Conservation (phyloP, 805 yeast species). For the Clavispora asparagi region DNA sequence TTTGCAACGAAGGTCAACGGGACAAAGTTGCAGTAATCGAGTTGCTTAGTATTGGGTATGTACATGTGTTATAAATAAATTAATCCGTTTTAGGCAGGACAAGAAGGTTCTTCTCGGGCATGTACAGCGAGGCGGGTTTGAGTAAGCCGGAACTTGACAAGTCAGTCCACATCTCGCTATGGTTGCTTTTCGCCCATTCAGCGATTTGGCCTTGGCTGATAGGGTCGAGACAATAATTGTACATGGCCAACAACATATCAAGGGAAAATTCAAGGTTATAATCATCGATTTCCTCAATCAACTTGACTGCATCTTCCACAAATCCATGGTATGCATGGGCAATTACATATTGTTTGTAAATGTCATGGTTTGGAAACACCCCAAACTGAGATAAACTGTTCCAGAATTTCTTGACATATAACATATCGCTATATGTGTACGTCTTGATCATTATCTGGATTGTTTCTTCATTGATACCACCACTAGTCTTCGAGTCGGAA, state of each 20-base stretch:
- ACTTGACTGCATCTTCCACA: constrained; percentile 49
- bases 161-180: constrained; percentile 25
- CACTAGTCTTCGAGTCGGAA: constrained; percentile 40
- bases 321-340: constrained; percentile 68
- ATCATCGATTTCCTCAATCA: constrained; percentile 44
- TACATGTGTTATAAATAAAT: background rate
- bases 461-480: constrained; percentile 59
- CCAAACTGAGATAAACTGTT: constrained; percentile 49
- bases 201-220: constrained; percentile 25
- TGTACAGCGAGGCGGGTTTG: constrained; percentile 22
- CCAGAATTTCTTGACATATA: constrained; percentile 60
- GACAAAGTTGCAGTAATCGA: constrained; percentile 26
- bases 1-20: constrained; percentile 82
- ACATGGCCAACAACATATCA: constrained; percentile 43
- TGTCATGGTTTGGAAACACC: constrained; percentile 46
- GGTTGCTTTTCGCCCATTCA: constrained; percentile 28
- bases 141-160: constrained; percentile 21
- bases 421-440: constrained; percentile 48
- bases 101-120: constrained; percentile 25
- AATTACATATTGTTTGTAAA: constrained; percentile 56
- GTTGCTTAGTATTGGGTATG: background rate
- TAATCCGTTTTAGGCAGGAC: constrained; percentile 8
- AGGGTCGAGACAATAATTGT: constrained; percentile 37
- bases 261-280: constrained; percentile 40
- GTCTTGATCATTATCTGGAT: constrained; percentile 63